Conservation (phyloP, 495 filamentous ascomycete genomes). For the Apiosordaria backusii region DNA sequence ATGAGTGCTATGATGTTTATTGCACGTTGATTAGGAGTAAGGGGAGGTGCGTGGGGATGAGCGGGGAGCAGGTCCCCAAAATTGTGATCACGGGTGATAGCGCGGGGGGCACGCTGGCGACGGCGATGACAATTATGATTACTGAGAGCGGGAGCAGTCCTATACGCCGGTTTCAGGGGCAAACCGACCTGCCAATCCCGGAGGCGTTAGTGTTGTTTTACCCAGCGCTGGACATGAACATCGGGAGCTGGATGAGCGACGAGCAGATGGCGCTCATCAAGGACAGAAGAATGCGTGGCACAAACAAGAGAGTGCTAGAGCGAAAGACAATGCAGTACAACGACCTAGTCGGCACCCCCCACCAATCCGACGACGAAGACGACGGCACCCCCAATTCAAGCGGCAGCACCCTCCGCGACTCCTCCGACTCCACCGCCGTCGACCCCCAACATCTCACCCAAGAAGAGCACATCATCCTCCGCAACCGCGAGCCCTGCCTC, state of each 20-base stretch:
- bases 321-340: slow-evolving; percentile 69
- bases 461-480: slow-evolving; percentile 11
- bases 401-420: slow-evolving; percentile 19
- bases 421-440: not conserved
- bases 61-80: slow-evolving; percentile 65
- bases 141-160: slow-evolving; percentile 64
- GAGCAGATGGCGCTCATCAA: slow-evolving; percentile 94
- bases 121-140: slow-evolving; percentile 80
- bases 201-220: slow-evolving; percentile 84
- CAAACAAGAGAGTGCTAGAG: slow-evolving; percentile 69
- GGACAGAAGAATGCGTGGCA: slow-evolving; percentile 70
- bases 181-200: slow-evolving; percentile 66
- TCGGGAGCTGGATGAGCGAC: slow-evolving; percentile 98
- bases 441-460: slow-evolving; percentile 2
- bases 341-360: slow-evolving; percentile 58
- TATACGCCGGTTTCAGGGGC: slow-evolving; percentile 53
- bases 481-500: not conserved
- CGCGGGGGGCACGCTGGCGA: slow-evolving; percentile 86
- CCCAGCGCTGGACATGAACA: slow-evolving; percentile 88
- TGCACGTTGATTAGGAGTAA: slow-evolving; percentile 69
- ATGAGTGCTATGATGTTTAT: slow-evolving; percentile 96
- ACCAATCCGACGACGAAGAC: slow-evolving; percentile 60
- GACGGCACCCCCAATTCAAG: slow-evolving; percentile 32
- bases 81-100: slow-evolving; percentile 87
- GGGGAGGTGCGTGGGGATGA: slow-evolving; percentile 79